Percentiles rank a stretch among this genome's conserved stretches.
Conservation (phyloP, 2,329 filamentous ascomycete species). For the Xylaria sp. region DNA sequence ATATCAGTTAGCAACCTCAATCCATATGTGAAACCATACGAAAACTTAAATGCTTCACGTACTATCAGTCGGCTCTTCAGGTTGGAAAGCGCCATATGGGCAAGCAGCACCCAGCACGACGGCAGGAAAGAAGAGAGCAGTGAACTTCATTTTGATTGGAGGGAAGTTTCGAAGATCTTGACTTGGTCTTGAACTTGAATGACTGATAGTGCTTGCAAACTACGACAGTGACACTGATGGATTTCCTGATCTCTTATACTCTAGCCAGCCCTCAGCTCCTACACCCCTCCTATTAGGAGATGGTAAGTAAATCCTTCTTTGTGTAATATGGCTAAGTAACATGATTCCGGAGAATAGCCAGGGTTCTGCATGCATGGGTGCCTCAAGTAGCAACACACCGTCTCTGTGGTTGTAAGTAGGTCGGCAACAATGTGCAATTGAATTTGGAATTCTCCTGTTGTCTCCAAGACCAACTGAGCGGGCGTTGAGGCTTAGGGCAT, state of each 20-base stretch:
- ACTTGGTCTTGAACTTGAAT: not conserved
- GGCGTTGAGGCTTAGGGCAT: constrained; percentile 19
- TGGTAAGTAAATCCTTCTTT: not conserved
- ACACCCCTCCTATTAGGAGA: not conserved
- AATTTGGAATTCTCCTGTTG: constrained; percentile 27
- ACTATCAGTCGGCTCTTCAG: constrained; percentile 33
- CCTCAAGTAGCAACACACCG: not conserved
- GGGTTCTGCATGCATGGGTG: not conserved
- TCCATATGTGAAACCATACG: not conserved
- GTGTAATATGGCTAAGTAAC: not conserved
- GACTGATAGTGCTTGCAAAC: not conserved
- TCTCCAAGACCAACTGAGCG: not conserved
- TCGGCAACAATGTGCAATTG: not conserved
- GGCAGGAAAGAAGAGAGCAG: constrained; percentile 25
- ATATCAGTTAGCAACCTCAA: not conserved
- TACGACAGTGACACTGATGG: not conserved
- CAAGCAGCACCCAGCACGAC: constrained; percentile 26
- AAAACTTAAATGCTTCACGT: constrained; percentile 17
- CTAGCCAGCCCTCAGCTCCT: not conserved
- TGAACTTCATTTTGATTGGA: constrained; percentile 30
- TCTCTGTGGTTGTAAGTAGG: not conserved
- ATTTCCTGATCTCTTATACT: constrained; percentile 27
- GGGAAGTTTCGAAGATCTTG: constrained; percentile 1
- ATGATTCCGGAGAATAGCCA: not conserved
- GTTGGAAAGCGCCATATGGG: constrained; percentile 29